These are phyloP conservation scores for Bolboschoenus planiculmis DNA, from an alignment of 176 grass and related monocot genomes.

Conservation along the genomic window DNA sequence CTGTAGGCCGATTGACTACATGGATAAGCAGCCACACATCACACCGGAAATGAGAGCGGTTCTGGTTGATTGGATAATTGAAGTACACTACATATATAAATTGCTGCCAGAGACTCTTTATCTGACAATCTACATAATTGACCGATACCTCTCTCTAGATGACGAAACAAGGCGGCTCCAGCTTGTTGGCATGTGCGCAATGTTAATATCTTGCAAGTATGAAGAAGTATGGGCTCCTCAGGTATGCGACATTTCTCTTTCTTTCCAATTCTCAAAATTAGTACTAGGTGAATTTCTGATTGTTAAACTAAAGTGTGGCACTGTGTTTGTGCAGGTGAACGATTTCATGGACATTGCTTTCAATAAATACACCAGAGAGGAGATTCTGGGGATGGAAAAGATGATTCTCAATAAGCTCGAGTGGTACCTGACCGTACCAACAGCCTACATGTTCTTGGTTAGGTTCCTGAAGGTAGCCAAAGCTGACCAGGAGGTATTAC, in stretches of 20 bases:
- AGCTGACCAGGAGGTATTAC: conserved; percentile 50
- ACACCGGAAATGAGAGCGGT: conserved; percentile 76
- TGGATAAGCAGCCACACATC: conserved; percentile 61
- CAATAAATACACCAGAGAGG: conserved; percentile 51
- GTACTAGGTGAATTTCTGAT: background rate
- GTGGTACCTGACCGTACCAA: conserved; percentile 89
- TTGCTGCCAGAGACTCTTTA: conserved; percentile 82
- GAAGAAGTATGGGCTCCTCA: conserved; percentile 85
- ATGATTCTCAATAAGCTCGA: conserved; percentile 66
- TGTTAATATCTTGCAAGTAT: conserved; percentile 89
- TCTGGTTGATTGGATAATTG: conserved; percentile 78
- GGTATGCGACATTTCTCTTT: conserved; percentile 32
- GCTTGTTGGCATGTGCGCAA: conserved; percentile 65
- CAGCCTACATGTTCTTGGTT: conserved; percentile 61
- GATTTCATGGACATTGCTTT: conserved; percentile 80
- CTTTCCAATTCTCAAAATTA: background rate
- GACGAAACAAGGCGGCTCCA: conserved; percentile 45
- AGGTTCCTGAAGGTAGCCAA: conserved; percentile 63
- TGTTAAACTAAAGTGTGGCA: background rate
- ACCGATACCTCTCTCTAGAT: conserved; percentile 64
- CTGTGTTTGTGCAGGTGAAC: conserved; percentile 46
- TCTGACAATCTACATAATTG: conserved; percentile 58
- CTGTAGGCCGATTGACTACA: conserved; percentile 53
- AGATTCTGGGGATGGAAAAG: conserved; percentile 82
- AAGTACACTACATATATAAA: conserved; percentile 87